Conservation (phyloP, 169 alveolate species). For the Plasmodium adleri region DNA sequence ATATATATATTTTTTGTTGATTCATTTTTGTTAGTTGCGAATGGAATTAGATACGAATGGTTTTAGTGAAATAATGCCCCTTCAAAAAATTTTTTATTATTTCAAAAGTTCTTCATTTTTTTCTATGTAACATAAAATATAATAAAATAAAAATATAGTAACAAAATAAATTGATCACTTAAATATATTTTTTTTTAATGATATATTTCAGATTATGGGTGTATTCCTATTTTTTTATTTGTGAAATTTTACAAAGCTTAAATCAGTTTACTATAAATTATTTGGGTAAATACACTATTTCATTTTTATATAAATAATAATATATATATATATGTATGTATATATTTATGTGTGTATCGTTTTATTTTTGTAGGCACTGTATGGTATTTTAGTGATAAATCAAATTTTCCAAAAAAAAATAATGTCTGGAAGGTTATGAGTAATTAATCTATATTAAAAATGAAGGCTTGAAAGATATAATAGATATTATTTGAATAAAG, state of each 20-base stretch:
- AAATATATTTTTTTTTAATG: background rate
- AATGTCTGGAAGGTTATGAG: slow-evolving; percentile 43
- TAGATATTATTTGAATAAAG: background rate
- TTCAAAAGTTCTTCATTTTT: slow-evolving; percentile 54
- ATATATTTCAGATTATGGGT: slow-evolving; percentile 39
- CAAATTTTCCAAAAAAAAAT: background rate
- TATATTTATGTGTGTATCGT: background rate
- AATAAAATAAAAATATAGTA: background rate
- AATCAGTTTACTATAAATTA: slow-evolving; percentile 65
- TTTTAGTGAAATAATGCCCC: slow-evolving; percentile 56
- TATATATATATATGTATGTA: background rate
- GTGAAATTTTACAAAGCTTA: slow-evolving; percentile 54
- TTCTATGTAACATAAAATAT: slow-evolving; percentile 29
- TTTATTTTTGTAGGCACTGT: slow-evolving; percentile 38
- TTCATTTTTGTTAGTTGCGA: slow-evolving; percentile 9
- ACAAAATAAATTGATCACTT: background rate
- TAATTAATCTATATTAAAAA: slow-evolving; percentile 13
- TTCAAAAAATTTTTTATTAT: slow-evolving; percentile 41
- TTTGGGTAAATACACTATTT: slow-evolving; percentile 22
- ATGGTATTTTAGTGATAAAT: slow-evolving; percentile 67
- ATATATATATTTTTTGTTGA: background rate
- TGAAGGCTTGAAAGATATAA: background rate
- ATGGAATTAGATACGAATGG: slow-evolving; percentile 58
- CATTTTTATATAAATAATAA: background rate
- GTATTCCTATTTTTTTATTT: slow-evolving; percentile 26